phyloP scores from a whole-genome alignment of 1,284 basidiomycete species.

The Hemileia vastatrix region DNA sequence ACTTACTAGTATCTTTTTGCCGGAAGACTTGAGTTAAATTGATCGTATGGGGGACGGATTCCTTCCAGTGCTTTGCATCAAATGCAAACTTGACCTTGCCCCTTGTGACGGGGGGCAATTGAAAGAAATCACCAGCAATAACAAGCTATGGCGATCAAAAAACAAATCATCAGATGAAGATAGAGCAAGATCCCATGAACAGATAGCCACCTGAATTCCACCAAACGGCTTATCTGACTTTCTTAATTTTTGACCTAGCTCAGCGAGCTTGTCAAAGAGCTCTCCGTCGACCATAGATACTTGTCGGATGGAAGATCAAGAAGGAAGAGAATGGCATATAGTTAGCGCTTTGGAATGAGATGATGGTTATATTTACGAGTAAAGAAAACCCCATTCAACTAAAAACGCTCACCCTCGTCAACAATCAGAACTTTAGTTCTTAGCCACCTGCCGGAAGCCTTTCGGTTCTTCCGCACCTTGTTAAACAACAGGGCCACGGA shows the following conservation, averaged over 20 bases:
- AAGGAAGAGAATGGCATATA: neutral
- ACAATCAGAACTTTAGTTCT: slow-evolving; percentile 30
- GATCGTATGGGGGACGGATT: slow-evolving; percentile 64
- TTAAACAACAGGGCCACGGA: slow-evolving; percentile 39
- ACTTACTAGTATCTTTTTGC: slow-evolving; percentile 51
- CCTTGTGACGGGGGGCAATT: slow-evolving; percentile 75
- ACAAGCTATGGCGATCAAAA: slow-evolving; percentile 57
- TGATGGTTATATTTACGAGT: neutral
- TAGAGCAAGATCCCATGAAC: neutral
- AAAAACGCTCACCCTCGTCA: slow-evolving; percentile 25
- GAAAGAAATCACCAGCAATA: slow-evolving; percentile 91
- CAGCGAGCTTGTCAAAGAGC: slow-evolving; percentile 77
- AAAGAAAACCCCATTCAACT: neutral
- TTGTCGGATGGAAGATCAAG: slow-evolving; percentile 47
- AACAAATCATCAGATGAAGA: neutral
- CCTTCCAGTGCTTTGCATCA: slow-evolving; percentile 72
- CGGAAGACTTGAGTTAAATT: slow-evolving; percentile 82
- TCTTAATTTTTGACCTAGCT: slow-evolving; percentile 57
- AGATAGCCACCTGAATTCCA: slow-evolving; percentile 72
- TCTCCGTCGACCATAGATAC: slow-evolving; percentile 96
- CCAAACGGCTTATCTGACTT: slow-evolving; percentile 67
- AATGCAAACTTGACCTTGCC: slow-evolving; percentile 62
- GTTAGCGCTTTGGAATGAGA: too few relatives aligned
- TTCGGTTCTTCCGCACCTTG: slow-evolving; percentile 64
- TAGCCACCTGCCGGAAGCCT: slow-evolving; percentile 51